Evolutionary conservation across 495 filamentous ascomycete species (phyloP).

Genomic region (Rhizodiscina lignyota): DNA sequence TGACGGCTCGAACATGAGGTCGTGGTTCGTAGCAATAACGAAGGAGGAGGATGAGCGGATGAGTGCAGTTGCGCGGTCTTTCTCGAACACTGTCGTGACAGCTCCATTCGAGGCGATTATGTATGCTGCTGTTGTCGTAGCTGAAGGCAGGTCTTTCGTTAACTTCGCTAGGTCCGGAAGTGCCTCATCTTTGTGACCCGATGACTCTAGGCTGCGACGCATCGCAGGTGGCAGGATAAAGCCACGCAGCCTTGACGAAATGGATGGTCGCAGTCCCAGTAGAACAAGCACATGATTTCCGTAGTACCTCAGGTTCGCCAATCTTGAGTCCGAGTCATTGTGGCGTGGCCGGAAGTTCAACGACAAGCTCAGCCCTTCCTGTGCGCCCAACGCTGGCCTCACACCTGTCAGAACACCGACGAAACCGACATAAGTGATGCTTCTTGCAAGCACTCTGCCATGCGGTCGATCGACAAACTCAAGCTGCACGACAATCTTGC

Average conservation of each 20-base stretch:
- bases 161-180: conserved; percentile 7
- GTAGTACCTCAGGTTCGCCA: conserved; percentile 26
- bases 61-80: conserved; percentile 32
- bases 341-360: conserved; percentile 50
- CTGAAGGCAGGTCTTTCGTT: conserved; percentile 19
- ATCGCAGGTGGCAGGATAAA: conserved; percentile 20
- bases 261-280: conserved; percentile 37
- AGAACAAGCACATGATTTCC: conserved; percentile 37
- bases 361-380: conserved; percentile 33
- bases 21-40: conserved; percentile 40
- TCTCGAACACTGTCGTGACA: conserved; percentile 33
- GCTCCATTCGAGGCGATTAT: conserved; percentile 36
- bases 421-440: conserved; percentile 46
- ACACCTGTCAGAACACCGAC: conserved; percentile 48
- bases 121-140: conserved; percentile 38
- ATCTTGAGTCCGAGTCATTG: conserved; percentile 19
- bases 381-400: conserved; percentile 15
- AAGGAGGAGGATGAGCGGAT: conserved; percentile 28
- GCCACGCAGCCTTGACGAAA: conserved; percentile 34
- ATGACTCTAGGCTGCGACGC: too few species aligned
- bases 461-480: conserved; percentile 30
- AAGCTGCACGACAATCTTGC: conserved; percentile 38
- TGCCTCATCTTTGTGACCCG: conserved; percentile 3
- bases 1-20: conserved; percentile 16
- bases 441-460: conserved; percentile 33